phyloP scores from a whole-genome alignment of 1,139 yeast species.

The Lodderomyces jiufengensis region DNA sequence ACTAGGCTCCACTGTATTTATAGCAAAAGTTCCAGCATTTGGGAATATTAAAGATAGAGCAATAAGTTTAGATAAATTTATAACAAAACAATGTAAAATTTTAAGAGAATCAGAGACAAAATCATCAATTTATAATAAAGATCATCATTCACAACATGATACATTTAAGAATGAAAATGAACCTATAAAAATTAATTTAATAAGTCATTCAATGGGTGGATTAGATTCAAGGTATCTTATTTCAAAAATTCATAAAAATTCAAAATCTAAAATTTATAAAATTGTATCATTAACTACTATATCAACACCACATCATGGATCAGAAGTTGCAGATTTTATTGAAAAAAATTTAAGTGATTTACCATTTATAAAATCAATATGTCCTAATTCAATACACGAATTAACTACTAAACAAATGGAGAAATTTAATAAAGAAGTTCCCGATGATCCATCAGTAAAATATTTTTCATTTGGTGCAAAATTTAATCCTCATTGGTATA shows the following conservation, averaged over 20 bases:
- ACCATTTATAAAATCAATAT: constrained; percentile 18
- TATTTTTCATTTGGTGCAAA: constrained; percentile 85
- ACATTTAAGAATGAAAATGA: constrained; percentile 18
- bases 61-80: constrained; percentile 47
- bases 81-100: constrained; percentile 39
- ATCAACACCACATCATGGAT: constrained; percentile 86
- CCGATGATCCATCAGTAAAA: constrained; percentile 57
- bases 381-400: constrained; percentile 52
- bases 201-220: constrained; percentile 97
- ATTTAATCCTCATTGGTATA: constrained; percentile 60
- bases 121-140: constrained; percentile 27
- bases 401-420: constrained; percentile 56
- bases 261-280: constrained; percentile 45
- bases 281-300: constrained; percentile 76
- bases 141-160: constrained; percentile 9
- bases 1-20: constrained; percentile 65
- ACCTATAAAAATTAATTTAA: constrained; percentile 56
- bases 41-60: constrained; percentile 76
- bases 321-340: constrained; percentile 76
- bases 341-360: constrained; percentile 24
- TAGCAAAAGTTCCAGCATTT: constrained; percentile 80
- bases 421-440: constrained; percentile 49
- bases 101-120: constrained; percentile 26
- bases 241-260: constrained; percentile 25
- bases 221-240: constrained; percentile 77